These are phyloP conservation scores for Xylaria cubensis DNA, from an alignment of 495 filamentous ascomycete genomes.

Conservation along the genomic window DNA sequence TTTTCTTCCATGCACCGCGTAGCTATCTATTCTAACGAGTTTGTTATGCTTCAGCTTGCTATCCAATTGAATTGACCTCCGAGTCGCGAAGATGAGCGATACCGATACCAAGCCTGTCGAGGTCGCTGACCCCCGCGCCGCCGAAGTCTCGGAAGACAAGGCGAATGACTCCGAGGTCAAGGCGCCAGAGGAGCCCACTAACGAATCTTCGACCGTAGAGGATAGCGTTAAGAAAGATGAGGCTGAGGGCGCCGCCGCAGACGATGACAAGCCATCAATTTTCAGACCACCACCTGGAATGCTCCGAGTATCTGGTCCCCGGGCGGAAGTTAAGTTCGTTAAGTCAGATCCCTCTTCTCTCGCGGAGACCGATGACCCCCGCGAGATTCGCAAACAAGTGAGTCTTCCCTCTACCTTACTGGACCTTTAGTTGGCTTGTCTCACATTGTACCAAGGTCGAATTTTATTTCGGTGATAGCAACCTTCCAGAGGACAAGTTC, in stretches of 20 bases:
- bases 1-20: background rate
- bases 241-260: background rate
- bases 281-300: constrained; percentile 31
- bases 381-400: constrained; percentile 82
- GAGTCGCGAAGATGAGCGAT: constrained; percentile 35
- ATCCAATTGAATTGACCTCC: background rate
- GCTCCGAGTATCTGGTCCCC: constrained; percentile 33
- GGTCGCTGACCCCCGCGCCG: constrained; percentile 24
- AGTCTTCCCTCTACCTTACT: constrained; percentile 23
- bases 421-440: background rate
- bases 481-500: constrained; percentile 86
- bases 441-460: constrained; percentile 69
- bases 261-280: constrained; percentile 22
- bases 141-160: constrained; percentile 16
- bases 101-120: constrained; percentile 37
- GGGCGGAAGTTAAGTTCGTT: constrained; percentile 40
- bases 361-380: constrained; percentile 70
- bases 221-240: constrained; percentile 21
- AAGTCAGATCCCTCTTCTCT: constrained; percentile 70
- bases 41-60: background rate
- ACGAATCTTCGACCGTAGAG: constrained; percentile 9
- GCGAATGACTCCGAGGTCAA: constrained; percentile 22
- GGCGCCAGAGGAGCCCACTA: constrained; percentile 13
- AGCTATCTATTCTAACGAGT: constrained; percentile 1
- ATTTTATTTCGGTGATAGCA: constrained; percentile 96